Percentiles rank a stretch among this genome's conserved stretches.
Evolutionary conservation across 495 filamentous ascomycete species (phyloP).

Genomic region (Hypoxylon fragiforme): DNA sequence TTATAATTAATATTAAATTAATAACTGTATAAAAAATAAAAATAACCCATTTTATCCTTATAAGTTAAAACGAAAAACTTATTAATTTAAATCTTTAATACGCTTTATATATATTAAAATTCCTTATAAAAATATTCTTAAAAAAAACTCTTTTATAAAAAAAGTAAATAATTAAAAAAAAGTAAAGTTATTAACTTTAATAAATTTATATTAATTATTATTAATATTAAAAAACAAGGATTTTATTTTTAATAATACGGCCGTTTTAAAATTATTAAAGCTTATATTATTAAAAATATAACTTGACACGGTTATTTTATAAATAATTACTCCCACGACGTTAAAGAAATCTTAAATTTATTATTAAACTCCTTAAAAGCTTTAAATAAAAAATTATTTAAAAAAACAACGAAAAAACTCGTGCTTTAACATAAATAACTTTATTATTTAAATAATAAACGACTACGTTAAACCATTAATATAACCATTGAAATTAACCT

Average conservation of each 20-base stretch:
- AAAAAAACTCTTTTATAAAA: neutral
- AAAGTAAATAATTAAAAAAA: neutral
- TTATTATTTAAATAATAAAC: neutral
- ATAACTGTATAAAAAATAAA: neutral
- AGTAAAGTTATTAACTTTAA: too few species aligned
- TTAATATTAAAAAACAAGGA: too few species aligned
- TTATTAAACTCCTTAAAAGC: too few species aligned
- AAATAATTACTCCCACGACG: too few species aligned
- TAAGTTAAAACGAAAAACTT: neutral
- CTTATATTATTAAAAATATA: too few species aligned
- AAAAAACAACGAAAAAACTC: neutral
- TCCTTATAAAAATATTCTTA: neutral
- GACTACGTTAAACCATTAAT: neutral
- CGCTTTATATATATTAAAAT: neutral
- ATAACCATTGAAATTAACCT: neutral
- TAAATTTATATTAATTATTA: too few species aligned
- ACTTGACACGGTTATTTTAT: too few species aligned
- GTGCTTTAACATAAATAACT: neutral
- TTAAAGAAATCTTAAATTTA: too few species aligned
- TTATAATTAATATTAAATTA: neutral
- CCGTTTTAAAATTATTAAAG: too few species aligned
- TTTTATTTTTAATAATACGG: too few species aligned
- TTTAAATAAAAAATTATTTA: too few species aligned
- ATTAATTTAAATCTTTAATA: neutral
- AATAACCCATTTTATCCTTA: neutral